Evolutionary conservation across 495 filamentous ascomycete genomes (phyloP), one percentile per base, ranked within the genome.

Genomic region (Talaromyces adpressus): DNA sequence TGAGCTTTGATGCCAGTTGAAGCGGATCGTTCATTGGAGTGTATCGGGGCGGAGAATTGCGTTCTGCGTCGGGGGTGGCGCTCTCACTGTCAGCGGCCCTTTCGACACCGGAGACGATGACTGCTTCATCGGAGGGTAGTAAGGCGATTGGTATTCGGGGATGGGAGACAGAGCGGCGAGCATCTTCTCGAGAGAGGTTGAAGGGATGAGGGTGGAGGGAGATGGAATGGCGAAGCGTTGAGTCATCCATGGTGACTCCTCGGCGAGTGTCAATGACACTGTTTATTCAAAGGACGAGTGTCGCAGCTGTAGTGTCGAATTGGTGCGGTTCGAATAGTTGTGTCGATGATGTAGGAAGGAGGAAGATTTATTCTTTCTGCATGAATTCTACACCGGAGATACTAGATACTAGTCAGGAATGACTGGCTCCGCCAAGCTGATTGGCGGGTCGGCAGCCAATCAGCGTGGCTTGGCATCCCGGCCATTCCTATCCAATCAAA

Each of bases 1-100:
- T 98, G 63, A 93, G 82, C 49, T 84, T 86, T 5, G 85, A 85
- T 3, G 91, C 89, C 2, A 98, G 86, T 63, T 85, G 84, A 72
- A 90, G 93, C 0, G 94, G 94, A 70, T 98, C 94, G 66, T 83
- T 87, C 52, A 81, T 82, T 18, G 66, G 68, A 34, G 81, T 87
- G 72, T 89, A 87, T 53, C 72, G 79, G 52, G 79, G 84, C n/a
- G 78, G 78, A 41, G 77, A 76, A 66, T 87, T 84, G 62, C 84
- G 81, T 76, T 95, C 92, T 59, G 90, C 78, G 67, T 92, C 89
- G 25, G 64, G 67, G 60, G 73, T 76, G 61, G 64, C 6, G 18
- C 3, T 36, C 18, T 36, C 56, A 14, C 7, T 14, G 6, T 25
- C 30, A 12, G 27, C 29, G 56, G 8, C 20, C n/a, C 22, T 56